Evolutionary conservation across 139 green algal genomes (phyloP), one percentile per base, ranked within the genome.

Genomic region (Nannochloris sp.): DNA sequence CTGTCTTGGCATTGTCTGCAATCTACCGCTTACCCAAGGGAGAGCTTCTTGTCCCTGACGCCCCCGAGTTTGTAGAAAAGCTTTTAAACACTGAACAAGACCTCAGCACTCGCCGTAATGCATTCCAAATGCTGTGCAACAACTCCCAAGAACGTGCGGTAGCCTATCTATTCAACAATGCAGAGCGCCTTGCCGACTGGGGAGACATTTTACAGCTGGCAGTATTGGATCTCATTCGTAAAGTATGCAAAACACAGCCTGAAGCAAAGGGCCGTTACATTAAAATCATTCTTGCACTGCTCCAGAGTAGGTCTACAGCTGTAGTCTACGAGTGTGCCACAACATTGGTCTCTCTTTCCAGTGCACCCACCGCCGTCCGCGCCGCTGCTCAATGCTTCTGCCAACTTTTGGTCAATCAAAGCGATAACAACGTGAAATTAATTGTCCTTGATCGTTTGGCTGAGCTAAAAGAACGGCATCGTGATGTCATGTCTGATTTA

Each of bases 401-500:
- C 80, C 86, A 96, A 77, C 88, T 98, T 74, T 80, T 99, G 33
- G 82, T 92, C 19, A 90, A 64, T n/a, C 87, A 97, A 70, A 88
- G 71, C 31, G 94, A 99, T 85, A 99, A 99, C 89, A 99, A 99
- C 67, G 94, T 99, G 47, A 97, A 97, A 85, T 83, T 99, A n/a
- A 99, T 99, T 66, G 90, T 99, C 54, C 80, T 99, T 55, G 92
- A 97, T 81, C 72, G 91, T 19, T 63, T 96, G 31, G 65, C 82
- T 70, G 86, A 92, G 81, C 81, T 93, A 4, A 90, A 90, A 73
- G 82, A 83, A 44, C 82, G 82, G 73, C 84, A 92, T 71, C 53
- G 57, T 13, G 81, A 92, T 44, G 74, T 93, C 27, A 85, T 96
- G 81, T 80, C 91, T 59, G 92, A 98, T 15, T 79, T 95, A 76